Conservation (phyloP, 78 protist species). For the slime mould (Dictyostelium discoideum) region DNA sequence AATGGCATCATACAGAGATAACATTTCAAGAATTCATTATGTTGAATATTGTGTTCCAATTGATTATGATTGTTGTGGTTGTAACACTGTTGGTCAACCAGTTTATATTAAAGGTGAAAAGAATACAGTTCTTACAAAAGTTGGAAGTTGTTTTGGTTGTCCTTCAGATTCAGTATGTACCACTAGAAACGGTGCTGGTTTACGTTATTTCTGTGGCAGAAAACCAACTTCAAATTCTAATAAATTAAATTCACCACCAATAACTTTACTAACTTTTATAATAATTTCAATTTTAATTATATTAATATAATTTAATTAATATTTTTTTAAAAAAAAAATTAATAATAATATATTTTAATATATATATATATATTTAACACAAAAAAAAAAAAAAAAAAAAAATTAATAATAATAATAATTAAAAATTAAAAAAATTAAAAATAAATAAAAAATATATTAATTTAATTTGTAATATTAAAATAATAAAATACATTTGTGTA, state of each 20-base stretch:
- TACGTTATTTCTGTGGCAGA: not conserved
- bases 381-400: not conserved
- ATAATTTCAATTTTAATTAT: not conserved
- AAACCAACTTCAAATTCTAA: not conserved
- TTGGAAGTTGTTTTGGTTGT: constrained; percentile 1
- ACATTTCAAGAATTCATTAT: not conserved
- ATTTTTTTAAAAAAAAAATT: not conserved
- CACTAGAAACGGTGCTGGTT: not conserved
- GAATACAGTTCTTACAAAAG: not conserved
- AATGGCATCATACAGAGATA: not conserved
- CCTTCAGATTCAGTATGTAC: not conserved
- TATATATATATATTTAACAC: not conserved
- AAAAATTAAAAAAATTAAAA: too few relatives aligned
- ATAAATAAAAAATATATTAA: too few relatives aligned
- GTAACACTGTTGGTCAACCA: not conserved
- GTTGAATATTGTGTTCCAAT: not conserved
- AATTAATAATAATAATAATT: too few relatives aligned
- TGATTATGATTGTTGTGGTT: not conserved
- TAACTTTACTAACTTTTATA: not conserved
- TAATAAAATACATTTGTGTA: too few relatives aligned
- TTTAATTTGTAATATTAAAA: not conserved
- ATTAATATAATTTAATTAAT: too few relatives aligned
- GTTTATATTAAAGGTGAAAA: not conserved
- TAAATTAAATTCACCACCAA: not conserved
- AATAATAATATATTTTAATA: not conserved